Evolutionary conservation across 768 basidiomycete genomes (phyloP).

Genomic region (Tylopilus subfusipes): DNA sequence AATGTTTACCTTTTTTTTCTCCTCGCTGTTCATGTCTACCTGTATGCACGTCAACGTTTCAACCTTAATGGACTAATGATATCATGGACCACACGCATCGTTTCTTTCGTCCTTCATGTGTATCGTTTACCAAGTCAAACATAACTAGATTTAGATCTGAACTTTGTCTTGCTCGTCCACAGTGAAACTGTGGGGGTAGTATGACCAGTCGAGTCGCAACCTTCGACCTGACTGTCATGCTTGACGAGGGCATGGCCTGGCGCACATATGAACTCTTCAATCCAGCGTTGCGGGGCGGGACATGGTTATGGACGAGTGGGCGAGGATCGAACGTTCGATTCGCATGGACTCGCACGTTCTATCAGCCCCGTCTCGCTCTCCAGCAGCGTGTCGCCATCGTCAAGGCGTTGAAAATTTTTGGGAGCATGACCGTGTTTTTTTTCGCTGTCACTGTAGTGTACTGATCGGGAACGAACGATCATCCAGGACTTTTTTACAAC

Average conservation of each 20-base stretch:
- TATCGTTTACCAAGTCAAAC: neutral
- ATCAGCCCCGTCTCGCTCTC: constrained; percentile 48
- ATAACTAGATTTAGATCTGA: too few species aligned
- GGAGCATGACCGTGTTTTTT: constrained; percentile 18
- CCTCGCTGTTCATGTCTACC: neutral
- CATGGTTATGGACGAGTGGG: constrained; percentile 50
- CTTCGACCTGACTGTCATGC: too few species aligned
- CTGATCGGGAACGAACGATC: constrained; percentile 5
- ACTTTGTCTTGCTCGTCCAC: too few species aligned
- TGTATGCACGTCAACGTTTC: neutral
- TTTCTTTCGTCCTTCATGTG: neutral
- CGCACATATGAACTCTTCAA: too few species aligned
- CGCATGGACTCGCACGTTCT: constrained; percentile 43
- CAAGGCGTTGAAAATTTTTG: constrained; percentile 48
- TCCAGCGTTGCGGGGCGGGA: constrained; percentile 27
- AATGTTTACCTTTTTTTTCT: too few species aligned
- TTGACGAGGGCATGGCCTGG: too few species aligned
- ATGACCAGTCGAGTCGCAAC: too few species aligned
- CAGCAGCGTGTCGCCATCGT: constrained; percentile 52
- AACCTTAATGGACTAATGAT: neutral
- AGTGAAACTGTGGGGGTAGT: too few species aligned
- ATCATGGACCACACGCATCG: neutral
- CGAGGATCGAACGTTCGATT: constrained; percentile 38
- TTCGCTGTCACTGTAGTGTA: neutral
- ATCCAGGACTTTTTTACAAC: constrained; percentile 45